These are phyloP conservation scores for Chalciporus piperatus DNA, from an alignment of 768 basidiomycete species.

Conservation along the genomic window DNA sequence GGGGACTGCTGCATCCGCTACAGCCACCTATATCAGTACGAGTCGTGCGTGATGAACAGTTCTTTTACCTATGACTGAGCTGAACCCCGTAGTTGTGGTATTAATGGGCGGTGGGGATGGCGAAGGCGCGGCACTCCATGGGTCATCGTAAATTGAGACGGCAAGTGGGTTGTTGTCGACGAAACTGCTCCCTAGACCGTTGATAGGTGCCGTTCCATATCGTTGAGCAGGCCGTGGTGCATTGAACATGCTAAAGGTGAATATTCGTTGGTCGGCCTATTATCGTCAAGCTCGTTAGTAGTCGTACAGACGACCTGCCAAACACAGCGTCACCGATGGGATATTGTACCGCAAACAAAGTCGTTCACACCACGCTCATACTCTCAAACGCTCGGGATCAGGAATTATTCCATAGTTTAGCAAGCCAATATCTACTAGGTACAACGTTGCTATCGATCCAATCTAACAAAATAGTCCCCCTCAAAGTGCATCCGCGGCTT, in stretches of 20 bases:
- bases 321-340: conserved; percentile 1
- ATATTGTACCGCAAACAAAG: no score
- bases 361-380: no score
- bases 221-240: conserved; percentile 72
- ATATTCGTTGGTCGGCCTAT: conserved; percentile 4
- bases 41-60: not conserved
- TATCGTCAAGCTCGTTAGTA: conserved; percentile 8
- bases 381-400: not conserved
- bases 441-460: conserved; percentile 16
- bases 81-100: conserved; percentile 51
- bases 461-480: conserved; percentile 8
- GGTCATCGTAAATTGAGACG: conserved; percentile 75
- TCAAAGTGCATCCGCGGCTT: conserved; percentile 45
- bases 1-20: conserved; percentile 81
- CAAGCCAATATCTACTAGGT: conserved; percentile 20
- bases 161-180: conserved; percentile 76
- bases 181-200: conserved; percentile 67
- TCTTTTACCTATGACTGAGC: conserved; percentile 62
- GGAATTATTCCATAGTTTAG: conserved; percentile 4
- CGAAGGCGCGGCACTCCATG: conserved; percentile 75
- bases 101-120: conserved; percentile 64
- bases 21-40: conserved; percentile 11
- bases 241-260: conserved; percentile 69
- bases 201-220: conserved; percentile 54
- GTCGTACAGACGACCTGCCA: conserved; percentile 8